These are phyloP conservation scores for Aspergillus ustus DNA, from an alignment of 2,329 filamentous ascomycete species.

Conservation along the genomic window DNA sequence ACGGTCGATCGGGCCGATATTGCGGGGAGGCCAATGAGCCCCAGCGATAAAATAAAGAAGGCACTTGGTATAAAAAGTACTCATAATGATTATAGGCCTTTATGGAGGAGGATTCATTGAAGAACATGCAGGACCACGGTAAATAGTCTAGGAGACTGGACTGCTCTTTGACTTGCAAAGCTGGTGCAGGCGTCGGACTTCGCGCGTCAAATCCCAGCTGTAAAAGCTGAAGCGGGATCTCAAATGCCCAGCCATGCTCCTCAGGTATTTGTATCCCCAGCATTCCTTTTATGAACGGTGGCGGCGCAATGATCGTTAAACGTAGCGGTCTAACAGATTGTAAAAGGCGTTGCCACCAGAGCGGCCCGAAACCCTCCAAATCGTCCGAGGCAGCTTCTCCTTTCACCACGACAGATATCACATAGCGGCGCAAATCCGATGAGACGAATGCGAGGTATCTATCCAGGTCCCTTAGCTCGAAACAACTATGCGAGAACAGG, in stretches of 20 bases:
- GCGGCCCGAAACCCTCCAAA: conserved; percentile 33
- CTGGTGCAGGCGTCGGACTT: conserved; percentile 28
- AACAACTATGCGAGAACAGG: conserved; percentile 62
- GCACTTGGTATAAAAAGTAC: conserved; percentile 68
- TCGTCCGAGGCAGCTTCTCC: conserved; percentile 48
- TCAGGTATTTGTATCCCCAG: conserved; percentile 62
- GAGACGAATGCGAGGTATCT: conserved; percentile 47
- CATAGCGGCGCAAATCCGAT: conserved; percentile 39
- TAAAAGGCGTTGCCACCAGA: conserved; percentile 63
- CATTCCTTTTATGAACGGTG: conserved; percentile 65
- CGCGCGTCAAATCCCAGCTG: conserved; percentile 43
- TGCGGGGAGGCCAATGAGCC: conserved; percentile 40
- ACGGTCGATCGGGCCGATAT: conserved; percentile 23
- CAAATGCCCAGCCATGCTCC: conserved; percentile 66
- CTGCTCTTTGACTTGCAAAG: conserved; percentile 30
- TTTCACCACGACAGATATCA: conserved; percentile 55
- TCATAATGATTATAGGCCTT: conserved; percentile 72
- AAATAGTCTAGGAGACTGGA: conserved; percentile 60
- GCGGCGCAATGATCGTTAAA: conserved; percentile 65
- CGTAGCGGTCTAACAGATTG: conserved; percentile 56
- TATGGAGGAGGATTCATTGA: conserved; percentile 79
- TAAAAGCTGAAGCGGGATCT: conserved; percentile 66
- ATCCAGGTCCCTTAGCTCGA: conserved; percentile 41
- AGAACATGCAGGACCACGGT: conserved; percentile 66
- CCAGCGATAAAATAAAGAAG: conserved; percentile 61